Percentiles rank a stretch among this genome's conserved stretches.
Conservation (phyloP, 192 early-diverging fungal genomes). For the Backusella tuberculispora region DNA sequence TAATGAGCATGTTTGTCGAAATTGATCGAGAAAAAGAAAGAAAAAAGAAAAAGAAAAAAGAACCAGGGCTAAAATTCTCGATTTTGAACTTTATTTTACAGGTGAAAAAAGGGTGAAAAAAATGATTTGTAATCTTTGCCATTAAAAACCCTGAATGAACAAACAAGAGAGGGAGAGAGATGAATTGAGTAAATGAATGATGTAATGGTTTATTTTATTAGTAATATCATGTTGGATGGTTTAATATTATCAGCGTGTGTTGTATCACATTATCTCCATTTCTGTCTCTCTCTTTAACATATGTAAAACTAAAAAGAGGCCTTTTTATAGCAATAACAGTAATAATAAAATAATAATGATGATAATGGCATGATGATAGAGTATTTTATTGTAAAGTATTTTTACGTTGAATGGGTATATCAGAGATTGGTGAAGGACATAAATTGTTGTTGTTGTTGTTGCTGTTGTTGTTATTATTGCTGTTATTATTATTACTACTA, state of each 20-base stretch:
- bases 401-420: constrained; percentile 19
- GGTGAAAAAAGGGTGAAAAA: background rate
- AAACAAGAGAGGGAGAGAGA: too few relatives aligned
- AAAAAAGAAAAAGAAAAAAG: background rate
- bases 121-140: background rate
- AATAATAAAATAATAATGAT: too few relatives aligned
- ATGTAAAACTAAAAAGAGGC: background rate
- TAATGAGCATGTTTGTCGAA: background rate
- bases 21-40: background rate
- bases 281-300: background rate
- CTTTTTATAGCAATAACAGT: background rate
- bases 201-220: too few relatives aligned
- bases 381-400: constrained; percentile 3
- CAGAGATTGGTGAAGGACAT: background rate
- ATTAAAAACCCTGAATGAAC: background rate
- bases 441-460: background rate
- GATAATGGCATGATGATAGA: too few relatives aligned
- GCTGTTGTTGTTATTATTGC: background rate
- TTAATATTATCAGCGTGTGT: too few relatives aligned
- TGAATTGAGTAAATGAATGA: too few relatives aligned
- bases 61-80: background rate
- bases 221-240: too few relatives aligned
- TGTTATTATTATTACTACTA: background rate
- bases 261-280: too few relatives aligned
- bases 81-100: background rate